phyloP scores from a whole-genome alignment of 2,329 filamentous ascomycete genomes.

The Drechslerella coelobrocha region DNA sequence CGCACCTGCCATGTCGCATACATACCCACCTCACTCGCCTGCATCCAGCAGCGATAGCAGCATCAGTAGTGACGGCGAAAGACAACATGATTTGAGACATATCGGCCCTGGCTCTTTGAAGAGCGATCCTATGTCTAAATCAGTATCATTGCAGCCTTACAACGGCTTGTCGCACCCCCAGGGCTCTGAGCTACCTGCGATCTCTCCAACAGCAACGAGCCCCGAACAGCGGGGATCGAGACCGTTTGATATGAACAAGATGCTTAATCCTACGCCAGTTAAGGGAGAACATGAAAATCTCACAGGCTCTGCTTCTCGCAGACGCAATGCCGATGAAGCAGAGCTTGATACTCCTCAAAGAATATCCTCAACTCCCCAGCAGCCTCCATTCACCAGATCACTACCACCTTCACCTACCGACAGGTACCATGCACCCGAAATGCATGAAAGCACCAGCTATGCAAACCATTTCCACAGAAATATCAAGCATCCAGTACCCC shows the following conservation, averaged over 20 bases:
- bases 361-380: constrained; percentile 48
- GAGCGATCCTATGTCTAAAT: constrained; percentile 18
- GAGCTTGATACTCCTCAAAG: constrained; percentile 49
- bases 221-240: constrained; percentile 53
- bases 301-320: constrained; percentile 46
- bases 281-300: constrained; percentile 50
- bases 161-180: constrained; percentile 35
- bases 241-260: constrained; percentile 53
- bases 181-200: constrained; percentile 49
- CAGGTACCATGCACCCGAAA: constrained; percentile 33
- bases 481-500: constrained; percentile 47
- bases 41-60: constrained; percentile 42
- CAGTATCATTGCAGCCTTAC: constrained; percentile 16
- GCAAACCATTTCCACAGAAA: constrained; percentile 21
- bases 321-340: constrained; percentile 43
- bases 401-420: constrained; percentile 49
- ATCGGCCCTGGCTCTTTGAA: constrained; percentile 18
- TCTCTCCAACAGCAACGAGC: constrained; percentile 51
- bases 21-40: constrained; percentile 52
- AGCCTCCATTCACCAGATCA: constrained; percentile 45
- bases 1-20: constrained; percentile 55
- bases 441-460: constrained; percentile 30
- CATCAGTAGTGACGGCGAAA: constrained; percentile 35
- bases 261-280: constrained; percentile 54
- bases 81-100: constrained; percentile 18